Base-by-base conservation (phyloP, 352 stramenopile species). In the Pythium apleroticum region DNA sequence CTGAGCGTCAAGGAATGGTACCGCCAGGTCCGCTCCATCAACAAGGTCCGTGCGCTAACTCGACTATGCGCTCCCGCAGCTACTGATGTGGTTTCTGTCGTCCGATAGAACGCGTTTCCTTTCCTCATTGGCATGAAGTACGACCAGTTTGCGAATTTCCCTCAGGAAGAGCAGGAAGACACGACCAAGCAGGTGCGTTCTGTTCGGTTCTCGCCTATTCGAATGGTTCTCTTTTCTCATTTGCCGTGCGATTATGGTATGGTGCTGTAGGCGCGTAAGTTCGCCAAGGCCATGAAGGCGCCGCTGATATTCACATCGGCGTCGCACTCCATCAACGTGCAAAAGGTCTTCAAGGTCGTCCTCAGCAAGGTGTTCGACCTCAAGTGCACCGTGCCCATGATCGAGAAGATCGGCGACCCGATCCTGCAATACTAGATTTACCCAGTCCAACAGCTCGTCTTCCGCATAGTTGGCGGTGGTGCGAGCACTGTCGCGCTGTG, bases 71-170 rank as follows among this genome's bases (percentile, higher is more conserved):
- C 4, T 28, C 24, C 20, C 12, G 31, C 43, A 30, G 63, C 9
- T 31, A 19, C 19, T 53, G 15, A 46, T 22, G 17, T 10, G 14
- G 37, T 10, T 8, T 46, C 15, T 22, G 20, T 46, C 14, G 14
- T 46, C 5, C n/a, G 20, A 22, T 56, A 96, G 88, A 96, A 94
- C 67, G 92, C 93, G 45, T 95, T 96, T 43, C 88, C 93, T 37
- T 97, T 98, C 66, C 79, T 98, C 0, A 89, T 98, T 27, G 93
- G 93, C 24, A 98, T 95, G 68, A 98, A 98, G 73, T 98, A 97
- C 75, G 93, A 98, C 63, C 78, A 97, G 57, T 98, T 97, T 58
- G 89, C 87, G 63, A 97, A 89, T 28, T 93, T 96, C 63, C 81
- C 88, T 11, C 53, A 75, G 20, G 93, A 98, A 72, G 93, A 98